Conservation (phyloP, 2,329 filamentous ascomycete species). For the Arthrobotrys iridis region DNA sequence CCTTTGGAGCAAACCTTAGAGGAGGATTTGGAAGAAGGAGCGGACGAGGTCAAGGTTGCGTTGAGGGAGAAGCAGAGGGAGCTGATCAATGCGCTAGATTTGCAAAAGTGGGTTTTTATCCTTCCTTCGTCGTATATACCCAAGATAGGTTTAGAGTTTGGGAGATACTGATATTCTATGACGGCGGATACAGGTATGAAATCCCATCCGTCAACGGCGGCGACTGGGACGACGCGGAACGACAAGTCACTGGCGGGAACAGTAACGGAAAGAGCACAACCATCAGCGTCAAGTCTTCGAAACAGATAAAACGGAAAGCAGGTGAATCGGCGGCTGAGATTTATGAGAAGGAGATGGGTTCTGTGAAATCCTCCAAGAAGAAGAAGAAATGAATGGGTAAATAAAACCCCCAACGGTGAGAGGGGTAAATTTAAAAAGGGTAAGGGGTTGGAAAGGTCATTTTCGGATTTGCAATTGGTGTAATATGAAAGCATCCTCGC, state of each 20-base stretch:
- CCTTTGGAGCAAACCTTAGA: slow-evolving; percentile 77
- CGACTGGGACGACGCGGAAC: slow-evolving; percentile 77
- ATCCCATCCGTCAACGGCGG: slow-evolving; percentile 69
- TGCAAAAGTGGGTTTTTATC: slow-evolving; percentile 76
- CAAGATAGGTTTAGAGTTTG: slow-evolving; percentile 1
- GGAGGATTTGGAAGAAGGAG: slow-evolving; percentile 85
- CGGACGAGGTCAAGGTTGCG: slow-evolving; percentile 74
- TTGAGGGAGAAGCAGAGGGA: slow-evolving; percentile 79
- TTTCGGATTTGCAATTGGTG: slow-evolving; percentile 4
- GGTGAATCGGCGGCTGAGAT: slow-evolving; percentile 69
- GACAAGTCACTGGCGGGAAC: slow-evolving; percentile 72
- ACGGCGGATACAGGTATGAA: slow-evolving; percentile 68
- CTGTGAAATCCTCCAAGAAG: slow-evolving; percentile 45
- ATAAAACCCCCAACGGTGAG: too few relatives aligned
- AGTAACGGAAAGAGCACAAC: slow-evolving; percentile 69
- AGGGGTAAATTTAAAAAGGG: neutral
- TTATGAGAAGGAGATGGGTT: slow-evolving; percentile 67
- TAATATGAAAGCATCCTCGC: neutral
- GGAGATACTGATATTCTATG: too few relatives aligned
- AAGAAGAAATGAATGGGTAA: slow-evolving; percentile 39
- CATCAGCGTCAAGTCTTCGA: slow-evolving; percentile 80
- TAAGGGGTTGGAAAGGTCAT: neutral
- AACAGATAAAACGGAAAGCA: slow-evolving; percentile 79
- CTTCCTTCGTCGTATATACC: neutral
- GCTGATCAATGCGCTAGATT: slow-evolving; percentile 86